These are phyloP conservation scores for Xenoacremonium recifei DNA, from an alignment of 2,329 filamentous ascomycete species.

Conservation along the genomic window DNA sequence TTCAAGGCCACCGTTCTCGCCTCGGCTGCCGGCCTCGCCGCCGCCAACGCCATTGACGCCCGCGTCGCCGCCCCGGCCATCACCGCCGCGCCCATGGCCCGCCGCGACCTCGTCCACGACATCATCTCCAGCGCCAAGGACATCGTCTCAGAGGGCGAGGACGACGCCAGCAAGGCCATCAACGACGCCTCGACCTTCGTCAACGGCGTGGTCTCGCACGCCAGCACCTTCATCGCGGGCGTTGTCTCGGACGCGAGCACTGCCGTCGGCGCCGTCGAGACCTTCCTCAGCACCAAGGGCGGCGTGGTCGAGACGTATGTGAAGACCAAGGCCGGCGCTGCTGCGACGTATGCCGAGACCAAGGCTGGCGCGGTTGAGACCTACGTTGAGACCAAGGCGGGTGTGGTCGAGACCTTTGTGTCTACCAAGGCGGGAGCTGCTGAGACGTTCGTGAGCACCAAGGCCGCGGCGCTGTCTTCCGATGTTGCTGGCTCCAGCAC, in stretches of 20 bases:
- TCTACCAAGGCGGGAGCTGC: slow-evolving; percentile 10
- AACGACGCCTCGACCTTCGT: slow-evolving; percentile 3
- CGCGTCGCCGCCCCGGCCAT: slow-evolving; percentile 7
- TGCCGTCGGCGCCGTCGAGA: slow-evolving; percentile 2
- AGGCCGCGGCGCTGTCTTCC: too few relatives aligned
- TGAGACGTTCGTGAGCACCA: slow-evolving; percentile 9
- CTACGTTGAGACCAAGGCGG: slow-evolving; percentile 1
- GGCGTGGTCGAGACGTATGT: too few relatives aligned
- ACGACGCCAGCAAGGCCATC: background rate
- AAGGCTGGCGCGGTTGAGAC: background rate
- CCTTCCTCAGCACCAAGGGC: slow-evolving; percentile 8
- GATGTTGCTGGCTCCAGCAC: too few relatives aligned
- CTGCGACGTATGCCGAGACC: slow-evolving; percentile 10
- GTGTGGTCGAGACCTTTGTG: slow-evolving; percentile 4
- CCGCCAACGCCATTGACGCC: slow-evolving; percentile 6
- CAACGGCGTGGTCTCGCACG: slow-evolving; percentile 6
- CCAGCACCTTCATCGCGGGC: slow-evolving; percentile 5
- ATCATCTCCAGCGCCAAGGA: slow-evolving; percentile 7
- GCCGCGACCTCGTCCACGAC: slow-evolving; percentile 18
- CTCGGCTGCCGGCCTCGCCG: slow-evolving; percentile 17
- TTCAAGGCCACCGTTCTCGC: slow-evolving; percentile 21
- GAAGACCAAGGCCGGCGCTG: slow-evolving; percentile 2
- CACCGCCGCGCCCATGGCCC: slow-evolving; percentile 11
- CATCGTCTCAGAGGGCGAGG: background rate
- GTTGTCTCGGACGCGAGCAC: background rate